Base-by-base conservation (phyloP, 1,284 basidiomycete species). In the Moesziomyces sp. region DNA sequence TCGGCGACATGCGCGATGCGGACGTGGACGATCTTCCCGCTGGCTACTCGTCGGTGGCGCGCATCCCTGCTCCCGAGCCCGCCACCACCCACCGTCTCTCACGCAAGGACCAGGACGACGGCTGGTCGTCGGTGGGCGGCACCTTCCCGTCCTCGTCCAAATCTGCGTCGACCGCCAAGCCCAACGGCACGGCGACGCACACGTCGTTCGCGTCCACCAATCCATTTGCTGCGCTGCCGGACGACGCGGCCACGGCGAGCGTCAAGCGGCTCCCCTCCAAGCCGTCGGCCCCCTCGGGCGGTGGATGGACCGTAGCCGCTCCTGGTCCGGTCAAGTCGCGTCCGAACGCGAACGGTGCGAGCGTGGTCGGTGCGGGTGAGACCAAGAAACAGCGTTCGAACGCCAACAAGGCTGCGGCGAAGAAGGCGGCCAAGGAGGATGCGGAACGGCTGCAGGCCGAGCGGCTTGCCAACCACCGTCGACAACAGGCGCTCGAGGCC, bases 301-400 rank as follows among this genome's bases (percentile, higher is more conserved):
- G 40, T 42, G 60, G 63, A 5, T 67, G 56, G 57, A 68, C 66
- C 2, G 45, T 50, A 42, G 56, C 62, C 28, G 51, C 38, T 11
- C 38, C 63, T 5, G 13, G 59, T 3, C 24, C 58, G 14, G 28
- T 28, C 46, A 54, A 52, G 23, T 16, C 59, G 10, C 52, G 34
- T 10, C 4, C 38, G 40, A 58, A 24, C 23, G 24, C 21, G 21
- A 21, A 30, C 23, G 26, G 42, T 8, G 34, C 48, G 24, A 38
- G 38, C 30, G 23, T 11, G n/a, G 19, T 9, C 38, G 28, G n/a
- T 28, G 40, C 19, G 5, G 40, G 18, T 8, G 70, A 66, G 46
- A 76, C 74, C 11, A 80, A 82, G 44, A 80, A 76, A 42, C 80
- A 82, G 57, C 61, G 80, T 3, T 67, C 69, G 40, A 82, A 82